Base-by-base conservation (phyloP, 108 stramenopile genomes). In the Pseudonitzschia delicatissima region DNA sequence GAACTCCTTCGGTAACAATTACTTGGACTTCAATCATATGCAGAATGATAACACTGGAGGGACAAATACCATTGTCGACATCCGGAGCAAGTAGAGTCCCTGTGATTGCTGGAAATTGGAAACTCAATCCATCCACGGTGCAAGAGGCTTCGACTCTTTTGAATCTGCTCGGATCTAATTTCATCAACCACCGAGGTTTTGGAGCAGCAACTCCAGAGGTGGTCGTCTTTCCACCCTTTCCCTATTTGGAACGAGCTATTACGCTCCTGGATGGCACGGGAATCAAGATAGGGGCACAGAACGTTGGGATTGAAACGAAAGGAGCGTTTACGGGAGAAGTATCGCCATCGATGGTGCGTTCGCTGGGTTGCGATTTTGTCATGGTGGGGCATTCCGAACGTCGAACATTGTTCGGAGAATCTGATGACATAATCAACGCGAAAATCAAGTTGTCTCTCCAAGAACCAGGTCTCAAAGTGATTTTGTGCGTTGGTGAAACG, bases 241-340 rank as follows among this genome's bases (percentile, higher is more conserved):
- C 89, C 4, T 90, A 85, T 68, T 59, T 94, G 9, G 67, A 69
- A 21, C 63, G 66, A 42, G 90, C 82, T 7, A 64, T 81, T 18
- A 59, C 71, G 35, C 42, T 72, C 1, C 62, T 90, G 27, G 72
- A 73, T 27, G 87, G 84, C 28, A 69, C 76, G 20, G 85, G 86
- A 12, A 81, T 97, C 29, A 65, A 64, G 20, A 83, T 96, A n/a
- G 88, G 93, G 4, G 84, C 87, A 8, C 90, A 96, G 64, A 88
- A 94, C 62, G 80, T 86, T 40, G 85, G 83, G 62, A 28, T 58
- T 9, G 79, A 91, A 72, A 78, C 77, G 5, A 76, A 76, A 2
- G 98, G 98, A 39, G 98, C 97, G 5, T 98, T 78, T 84, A 99
- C 98, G 9, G 98, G 97, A 33, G 96, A 91, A 57, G 79, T 97